Base-by-base conservation (phyloP, 2,329 filamentous ascomycete species). In the Calonectria fujianensis region DNA sequence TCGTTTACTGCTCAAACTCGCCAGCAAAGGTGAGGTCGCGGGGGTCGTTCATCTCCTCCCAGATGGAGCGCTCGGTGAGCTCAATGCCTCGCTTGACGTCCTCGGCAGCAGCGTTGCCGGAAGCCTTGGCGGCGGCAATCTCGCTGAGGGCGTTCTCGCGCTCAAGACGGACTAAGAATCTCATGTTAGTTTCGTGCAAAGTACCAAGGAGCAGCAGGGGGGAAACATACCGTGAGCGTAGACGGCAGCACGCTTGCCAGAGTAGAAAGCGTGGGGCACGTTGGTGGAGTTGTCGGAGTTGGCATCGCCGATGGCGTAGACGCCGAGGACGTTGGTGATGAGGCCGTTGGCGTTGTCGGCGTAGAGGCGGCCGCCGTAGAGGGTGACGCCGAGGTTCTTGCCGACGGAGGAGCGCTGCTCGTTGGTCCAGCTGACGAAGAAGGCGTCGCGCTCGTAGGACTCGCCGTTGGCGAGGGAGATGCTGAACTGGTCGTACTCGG, bases 201-300 rank as follows among this genome's bases (percentile, higher is more conserved):
- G 24, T 24, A 24, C 24, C 24, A 24, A 24, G 24, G 24, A 24
- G 24, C 24, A 24, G 24, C 24, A 24, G 24, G 24, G 3, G 18
- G 2, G 4, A 35, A 50, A 84, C 89, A 85, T 80, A 91, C 90
- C 86, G 76, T 93, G 91, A 6, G 91, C 73, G 64, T 84, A 91
- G 1, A 93, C 90, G 7, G 89, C 91, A 0, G 90, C 85, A 37
- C 87, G 82, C 86, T 93, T 93, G 3, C 91, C 91, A 16, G 85
- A 89, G 79, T 86, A 93, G 78, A 93, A 87, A 0, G 91, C 91
- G 75, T 92, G 91, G 0, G 90, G 90, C 0, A 93, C 88, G 75
- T 93, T 93, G 4, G 90, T 92, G 11, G 86, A 84, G n/a, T 89
- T 88, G 69, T 92, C 91, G 39, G 87, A 88, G 82, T 93, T 93